These are phyloP conservation scores for Ilyonectria mors-panacis DNA, from an alignment of 2,329 filamentous ascomycete genomes.

Conservation along the genomic window DNA sequence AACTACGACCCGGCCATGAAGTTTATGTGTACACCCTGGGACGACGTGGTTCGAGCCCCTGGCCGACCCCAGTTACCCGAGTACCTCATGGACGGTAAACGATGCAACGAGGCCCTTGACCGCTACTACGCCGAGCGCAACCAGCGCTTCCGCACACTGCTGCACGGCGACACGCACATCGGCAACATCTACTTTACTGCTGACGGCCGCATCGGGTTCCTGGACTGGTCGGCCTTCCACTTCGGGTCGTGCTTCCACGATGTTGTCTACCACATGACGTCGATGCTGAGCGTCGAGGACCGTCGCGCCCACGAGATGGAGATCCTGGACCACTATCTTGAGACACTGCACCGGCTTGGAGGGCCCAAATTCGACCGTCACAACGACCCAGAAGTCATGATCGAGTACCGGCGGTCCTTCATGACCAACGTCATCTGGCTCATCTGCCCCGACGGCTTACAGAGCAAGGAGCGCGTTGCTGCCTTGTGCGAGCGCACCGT, in stretches of 20 bases:
- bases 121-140: conserved; percentile 56
- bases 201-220: conserved; percentile 54
- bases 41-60: conserved; percentile 49
- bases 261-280: conserved; percentile 58
- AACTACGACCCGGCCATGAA: conserved; percentile 56
- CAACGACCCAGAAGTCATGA: conserved; percentile 41
- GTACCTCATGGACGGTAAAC: conserved; percentile 54
- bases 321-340: conserved; percentile 41
- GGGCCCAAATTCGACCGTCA: conserved; percentile 37
- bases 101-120: conserved; percentile 54
- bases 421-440: conserved; percentile 49
- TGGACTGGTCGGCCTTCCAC: conserved; percentile 60
- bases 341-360: conserved; percentile 28
- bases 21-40: conserved; percentile 50
- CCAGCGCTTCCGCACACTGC: conserved; percentile 56
- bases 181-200: conserved; percentile 60
- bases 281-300: conserved; percentile 56
- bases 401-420: conserved; percentile 46
- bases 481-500: conserved; percentile 53
- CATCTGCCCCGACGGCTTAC: conserved; percentile 44
- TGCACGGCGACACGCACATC: conserved; percentile 61
- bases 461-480: conserved; percentile 54
- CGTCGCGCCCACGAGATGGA: conserved; percentile 58
- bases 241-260: conserved; percentile 61
- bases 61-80: conserved; percentile 54